A percentile compares a stretch with the other conserved stretches of the same genome.
Conservation (phyloP, 768 basidiomycete genomes). For the Amylocystis lapponica region DNA sequence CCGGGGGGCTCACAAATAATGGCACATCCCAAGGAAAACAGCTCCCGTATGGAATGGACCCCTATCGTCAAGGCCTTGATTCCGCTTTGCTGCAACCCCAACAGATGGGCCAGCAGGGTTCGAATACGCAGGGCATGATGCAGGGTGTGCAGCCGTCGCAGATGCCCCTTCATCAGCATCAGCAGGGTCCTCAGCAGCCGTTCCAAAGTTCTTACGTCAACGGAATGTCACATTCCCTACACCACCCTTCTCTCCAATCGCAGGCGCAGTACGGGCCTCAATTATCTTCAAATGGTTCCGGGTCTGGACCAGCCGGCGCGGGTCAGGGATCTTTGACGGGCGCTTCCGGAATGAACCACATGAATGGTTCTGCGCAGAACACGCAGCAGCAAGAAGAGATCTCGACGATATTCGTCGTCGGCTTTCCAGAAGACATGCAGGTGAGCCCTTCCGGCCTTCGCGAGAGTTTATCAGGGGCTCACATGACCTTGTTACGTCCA, state of each 20-base stretch:
- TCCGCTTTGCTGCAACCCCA: slow-evolving; percentile 14
- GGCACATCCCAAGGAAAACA: slow-evolving; percentile 13
- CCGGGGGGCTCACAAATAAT: slow-evolving; percentile 7
- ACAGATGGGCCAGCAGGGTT: slow-evolving; percentile 5
- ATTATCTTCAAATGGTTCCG: slow-evolving; percentile 39
- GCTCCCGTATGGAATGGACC: slow-evolving; percentile 14
- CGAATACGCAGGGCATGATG: neutral
- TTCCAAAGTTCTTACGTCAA: slow-evolving; percentile 33
- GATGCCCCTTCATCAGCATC: slow-evolving; percentile 25
- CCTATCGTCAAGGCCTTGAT: slow-evolving; percentile 18
- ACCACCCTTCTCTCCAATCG: slow-evolving; percentile 40
- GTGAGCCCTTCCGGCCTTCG: slow-evolving; percentile 39
- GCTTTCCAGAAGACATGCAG: slow-evolving; percentile 99
- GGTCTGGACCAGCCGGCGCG: slow-evolving; percentile 14
- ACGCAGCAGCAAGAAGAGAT: slow-evolving; percentile 66
- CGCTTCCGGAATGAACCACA: slow-evolving; percentile 19
- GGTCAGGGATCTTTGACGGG: slow-evolving; percentile 11
- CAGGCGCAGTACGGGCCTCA: slow-evolving; percentile 77
- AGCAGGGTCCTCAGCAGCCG: slow-evolving; percentile 24
- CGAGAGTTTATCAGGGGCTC: neutral
- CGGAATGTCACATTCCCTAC: slow-evolving; percentile 28
- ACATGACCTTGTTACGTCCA: slow-evolving; percentile 5
- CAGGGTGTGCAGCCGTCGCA: slow-evolving; percentile 27
- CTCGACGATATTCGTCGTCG: slow-evolving; percentile 96
- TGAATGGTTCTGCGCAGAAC: slow-evolving; percentile 23